Conservation (phyloP, 495 filamentous ascomycete genomes). For the Penicillium lagena region DNA sequence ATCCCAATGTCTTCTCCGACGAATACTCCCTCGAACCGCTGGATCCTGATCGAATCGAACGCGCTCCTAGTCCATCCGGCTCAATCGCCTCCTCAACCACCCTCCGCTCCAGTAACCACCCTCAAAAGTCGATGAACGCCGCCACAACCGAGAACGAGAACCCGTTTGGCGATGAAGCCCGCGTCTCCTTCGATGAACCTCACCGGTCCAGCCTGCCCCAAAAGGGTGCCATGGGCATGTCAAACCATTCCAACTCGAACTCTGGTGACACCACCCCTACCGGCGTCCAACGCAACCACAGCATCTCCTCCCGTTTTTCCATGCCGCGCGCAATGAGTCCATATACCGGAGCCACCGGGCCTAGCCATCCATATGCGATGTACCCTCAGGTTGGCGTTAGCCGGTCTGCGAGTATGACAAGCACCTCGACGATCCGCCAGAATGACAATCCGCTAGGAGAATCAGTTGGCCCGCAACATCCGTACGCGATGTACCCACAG, state of each 20-base stretch:
- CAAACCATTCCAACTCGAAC: conserved; percentile 26
- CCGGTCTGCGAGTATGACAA: conserved; percentile 59
- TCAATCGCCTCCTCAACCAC: conserved; percentile 31
- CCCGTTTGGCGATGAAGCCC: conserved; percentile 38
- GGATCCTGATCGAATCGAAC: conserved; percentile 27
- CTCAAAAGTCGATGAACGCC: conserved; percentile 17
- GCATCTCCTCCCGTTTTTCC: conserved; percentile 37
- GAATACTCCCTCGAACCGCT: conserved; percentile 44
- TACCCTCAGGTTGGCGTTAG: conserved; percentile 48
- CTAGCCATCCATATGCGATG: conserved; percentile 51
- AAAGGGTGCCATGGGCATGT: conserved; percentile 26
- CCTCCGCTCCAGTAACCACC: conserved; percentile 22
- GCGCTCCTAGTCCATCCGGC: conserved; percentile 23
- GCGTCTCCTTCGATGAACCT: conserved; percentile 30
- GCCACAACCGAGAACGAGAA: conserved; percentile 28
- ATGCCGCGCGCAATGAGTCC: conserved; percentile 44
- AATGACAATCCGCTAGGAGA: conserved; percentile 55
- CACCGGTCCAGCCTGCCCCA: conserved; percentile 35
- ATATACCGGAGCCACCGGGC: conserved; percentile 48
- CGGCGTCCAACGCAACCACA: conserved; percentile 32
- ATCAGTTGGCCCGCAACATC: conserved; percentile 70
- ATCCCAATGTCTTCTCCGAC: conserved; percentile 49
- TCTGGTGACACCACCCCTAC: conserved; percentile 28
- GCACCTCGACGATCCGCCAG: conserved; percentile 51
- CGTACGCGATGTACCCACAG: conserved; percentile 81